Percentiles rank a stretch among this genome's conserved stretches.
phyloP scores from a whole-genome alignment of 2,329 filamentous ascomycete genomes.

The Neonectria punicea region DNA sequence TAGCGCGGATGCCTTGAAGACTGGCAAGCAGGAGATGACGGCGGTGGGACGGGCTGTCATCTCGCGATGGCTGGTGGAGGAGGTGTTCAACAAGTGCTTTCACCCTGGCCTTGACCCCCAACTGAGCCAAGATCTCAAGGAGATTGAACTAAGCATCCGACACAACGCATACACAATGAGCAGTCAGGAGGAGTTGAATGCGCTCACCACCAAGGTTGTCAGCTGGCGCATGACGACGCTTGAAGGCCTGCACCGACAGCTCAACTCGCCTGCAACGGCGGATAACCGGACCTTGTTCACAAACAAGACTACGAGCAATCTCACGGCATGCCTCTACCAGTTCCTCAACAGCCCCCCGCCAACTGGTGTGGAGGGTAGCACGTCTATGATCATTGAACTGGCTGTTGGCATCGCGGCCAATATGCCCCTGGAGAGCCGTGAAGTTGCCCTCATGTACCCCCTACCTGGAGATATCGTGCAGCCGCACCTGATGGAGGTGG shows the following conservation, averaged over 20 bases:
- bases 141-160: constrained; percentile 88
- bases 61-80: constrained; percentile 88
- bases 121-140: constrained; percentile 83
- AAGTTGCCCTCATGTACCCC: constrained; percentile 89
- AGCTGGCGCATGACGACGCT: constrained; percentile 94
- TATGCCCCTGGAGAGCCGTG: constrained; percentile 88
- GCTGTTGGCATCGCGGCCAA: constrained; percentile 88
- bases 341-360: constrained; percentile 82
- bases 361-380: constrained; percentile 84
- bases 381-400: constrained; percentile 92
- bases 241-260: constrained; percentile 81
- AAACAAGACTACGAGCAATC: constrained; percentile 72
- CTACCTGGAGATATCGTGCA: constrained; percentile 78
- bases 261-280: constrained; percentile 72
- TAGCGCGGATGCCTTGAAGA: constrained; percentile 85
- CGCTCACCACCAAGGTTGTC: constrained; percentile 85
- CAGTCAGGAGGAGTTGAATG: constrained; percentile 89
- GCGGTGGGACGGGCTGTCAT: constrained; percentile 91
- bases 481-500: constrained; percentile 84
- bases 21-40: constrained; percentile 97
- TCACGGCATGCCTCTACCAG: constrained; percentile 76
- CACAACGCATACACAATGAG: constrained; percentile 77
- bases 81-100: constrained; percentile 92
- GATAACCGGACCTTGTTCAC: constrained; percentile 77
- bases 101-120: constrained; percentile 85